Base-by-base conservation (phyloP, 495 filamentous ascomycete species). In the Xylaria intraflava region DNA sequence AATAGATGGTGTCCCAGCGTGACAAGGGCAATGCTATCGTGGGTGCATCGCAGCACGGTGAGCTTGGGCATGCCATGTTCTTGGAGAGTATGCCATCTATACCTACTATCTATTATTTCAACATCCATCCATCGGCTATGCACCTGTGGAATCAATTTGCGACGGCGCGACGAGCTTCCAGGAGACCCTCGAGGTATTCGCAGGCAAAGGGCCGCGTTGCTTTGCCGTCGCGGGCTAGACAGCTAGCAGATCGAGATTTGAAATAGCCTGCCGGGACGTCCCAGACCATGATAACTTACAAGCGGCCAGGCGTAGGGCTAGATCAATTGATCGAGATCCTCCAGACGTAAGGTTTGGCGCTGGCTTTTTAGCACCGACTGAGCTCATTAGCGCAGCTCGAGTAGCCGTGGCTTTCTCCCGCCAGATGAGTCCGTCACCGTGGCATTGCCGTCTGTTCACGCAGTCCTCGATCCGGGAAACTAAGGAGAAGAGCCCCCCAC, bases 1-100 rank as follows among this genome's bases (percentile, higher is more conserved):
- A 31, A 20, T 9, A 53, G 51, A 46, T 38, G 51, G 51, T 53
- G 51, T 53, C 41, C 22, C 1, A 26, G 31, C 40, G 51, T 46
- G 31, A 46, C 42, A 23, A 39, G 31, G 30, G 27, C 22, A 11
- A 16, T 17, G 42, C 20, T 27, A 16, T 39, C 33, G 31, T 26
- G 22, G 29, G 11, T 31, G 22, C 14, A 52, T 36, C 39, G 19
- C 49, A 16, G 33, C 19, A 36, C 12, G 36, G 19, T 12, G 11
- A 6, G 31, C 39, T 45, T 45, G 40, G 40, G 12, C 40, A 52
- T 10, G n/a, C n/a, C n/a, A n/a, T n/a, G n/a, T n/a, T n/a, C n/a
- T n/a, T n/a, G n/a, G n/a, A n/a, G n/a, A n/a, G n/a, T n/a, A n/a
- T n/a, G n/a, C n/a, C n/a, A n/a, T n/a, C n/a, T n/a, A n/a, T n/a